These are phyloP conservation scores for Kodamaea sagamina DNA, from an alignment of 805 yeast genomes.

Conservation along the genomic window DNA sequence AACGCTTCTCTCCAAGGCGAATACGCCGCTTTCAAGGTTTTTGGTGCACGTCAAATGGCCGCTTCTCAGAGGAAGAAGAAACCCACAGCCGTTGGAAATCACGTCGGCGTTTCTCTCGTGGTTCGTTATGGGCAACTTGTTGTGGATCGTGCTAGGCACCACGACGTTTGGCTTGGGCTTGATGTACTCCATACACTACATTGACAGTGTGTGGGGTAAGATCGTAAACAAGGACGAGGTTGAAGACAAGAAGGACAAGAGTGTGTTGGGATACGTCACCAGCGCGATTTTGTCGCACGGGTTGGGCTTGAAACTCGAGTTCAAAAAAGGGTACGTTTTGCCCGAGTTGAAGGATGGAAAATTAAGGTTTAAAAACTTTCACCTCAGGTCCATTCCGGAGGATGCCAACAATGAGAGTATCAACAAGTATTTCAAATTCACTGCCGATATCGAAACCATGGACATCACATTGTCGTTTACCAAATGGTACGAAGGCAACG, in stretches of 20 bases:
- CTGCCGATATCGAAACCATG: conserved; percentile 44
- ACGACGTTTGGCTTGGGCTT: conserved; percentile 54
- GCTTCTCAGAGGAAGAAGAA: conserved; percentile 47
- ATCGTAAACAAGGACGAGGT: conserved; percentile 26
- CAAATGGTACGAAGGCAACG: conserved; percentile 59
- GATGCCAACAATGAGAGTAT: conserved; percentile 12
- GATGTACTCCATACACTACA: conserved; percentile 45
- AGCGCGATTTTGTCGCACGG: conserved; percentile 42
- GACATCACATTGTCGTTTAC: conserved; percentile 49
- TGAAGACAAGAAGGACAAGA: conserved; percentile 21
- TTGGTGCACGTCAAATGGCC: conserved; percentile 50
- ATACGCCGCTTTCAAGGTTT: conserved; percentile 31
- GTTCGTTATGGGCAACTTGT: conserved; percentile 56
- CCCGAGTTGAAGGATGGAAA: conserved; percentile 53
- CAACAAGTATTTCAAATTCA: conserved; percentile 13
- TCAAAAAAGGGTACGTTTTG: conserved; percentile 40
- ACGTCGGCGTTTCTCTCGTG: conserved; percentile 55
- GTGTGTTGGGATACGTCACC: conserved; percentile 35
- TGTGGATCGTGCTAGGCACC: conserved; percentile 58
- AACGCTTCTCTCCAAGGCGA: conserved; percentile 32
- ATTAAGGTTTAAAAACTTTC: conserved; percentile 46
- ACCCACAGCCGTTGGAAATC: conserved; percentile 51
- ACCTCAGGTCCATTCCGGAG: conserved; percentile 12
- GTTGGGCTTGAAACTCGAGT: conserved; percentile 35
- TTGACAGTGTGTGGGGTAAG: conserved; percentile 29